These are phyloP conservation scores for Candida vaughaniae DNA, from an alignment of 805 yeast genomes.

Conservation along the genomic window DNA sequence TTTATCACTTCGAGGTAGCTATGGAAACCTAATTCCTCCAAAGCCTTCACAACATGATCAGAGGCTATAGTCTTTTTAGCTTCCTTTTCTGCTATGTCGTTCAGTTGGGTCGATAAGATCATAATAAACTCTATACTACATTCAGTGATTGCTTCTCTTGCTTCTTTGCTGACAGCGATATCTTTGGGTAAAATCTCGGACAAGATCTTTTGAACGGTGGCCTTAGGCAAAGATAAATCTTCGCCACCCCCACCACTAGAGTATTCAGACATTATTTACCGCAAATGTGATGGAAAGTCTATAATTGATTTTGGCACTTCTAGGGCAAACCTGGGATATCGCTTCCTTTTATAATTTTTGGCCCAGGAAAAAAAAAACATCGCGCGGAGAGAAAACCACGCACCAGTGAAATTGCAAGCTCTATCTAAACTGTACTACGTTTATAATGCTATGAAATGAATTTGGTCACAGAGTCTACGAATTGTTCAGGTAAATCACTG, in stretches of 20 bases:
- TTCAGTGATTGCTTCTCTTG: conserved; percentile 91
- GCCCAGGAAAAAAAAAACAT: conserved; percentile 3
- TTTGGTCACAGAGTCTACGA: conserved; percentile 15
- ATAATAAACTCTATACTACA: conserved; percentile 95
- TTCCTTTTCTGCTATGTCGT: conserved; percentile 95
- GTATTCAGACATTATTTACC: conserved; percentile 41
- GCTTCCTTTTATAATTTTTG: conserved; percentile 11
- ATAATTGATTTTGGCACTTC: background rate
- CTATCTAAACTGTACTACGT: no score
- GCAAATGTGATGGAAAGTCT: no score
- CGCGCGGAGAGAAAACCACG: conserved; percentile 4
- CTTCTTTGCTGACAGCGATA: conserved; percentile 84
- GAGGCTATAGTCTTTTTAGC: conserved; percentile 95
- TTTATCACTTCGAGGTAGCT: conserved; percentile 82
- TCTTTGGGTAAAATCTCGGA: conserved; percentile 89
- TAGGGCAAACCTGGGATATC: conserved; percentile 4
- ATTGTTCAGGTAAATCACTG: conserved; percentile 36
- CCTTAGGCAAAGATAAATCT: conserved; percentile 51
- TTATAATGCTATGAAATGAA: no score
- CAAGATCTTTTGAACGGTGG: conserved; percentile 94
- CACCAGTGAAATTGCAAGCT: no score
- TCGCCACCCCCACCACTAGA: conserved; percentile 39
- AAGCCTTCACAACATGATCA: conserved; percentile 90
- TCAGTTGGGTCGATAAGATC: conserved; percentile 89
- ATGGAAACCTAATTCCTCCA: conserved; percentile 81